These are phyloP conservation scores for Phlyctochytrium bullatum DNA, from an alignment of 192 early-diverging fungal species.

Conservation along the genomic window DNA sequence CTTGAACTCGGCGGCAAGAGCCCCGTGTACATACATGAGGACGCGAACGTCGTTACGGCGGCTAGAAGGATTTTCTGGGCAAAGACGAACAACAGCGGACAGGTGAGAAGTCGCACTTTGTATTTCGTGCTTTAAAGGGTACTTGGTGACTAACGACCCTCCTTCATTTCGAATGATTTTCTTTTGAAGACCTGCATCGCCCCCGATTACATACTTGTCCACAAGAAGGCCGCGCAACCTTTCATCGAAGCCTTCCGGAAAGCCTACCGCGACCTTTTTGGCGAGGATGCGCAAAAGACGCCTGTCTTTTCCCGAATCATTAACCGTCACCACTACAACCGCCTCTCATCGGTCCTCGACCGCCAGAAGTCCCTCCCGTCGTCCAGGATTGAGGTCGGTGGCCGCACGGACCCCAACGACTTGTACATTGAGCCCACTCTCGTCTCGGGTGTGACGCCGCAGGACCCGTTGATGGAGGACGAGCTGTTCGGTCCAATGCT, in stretches of 20 bases:
- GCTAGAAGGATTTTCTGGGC: constrained; percentile 76
- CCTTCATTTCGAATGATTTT: too few species aligned
- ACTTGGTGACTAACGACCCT: too few species aligned
- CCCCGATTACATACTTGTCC: constrained; percentile 80
- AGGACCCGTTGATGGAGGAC: constrained; percentile 63
- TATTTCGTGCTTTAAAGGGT: constrained; percentile 1
- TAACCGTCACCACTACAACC: constrained; percentile 65
- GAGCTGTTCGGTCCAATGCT: constrained; percentile 94
- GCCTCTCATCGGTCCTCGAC: constrained; percentile 57
- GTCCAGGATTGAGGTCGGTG: constrained; percentile 53
- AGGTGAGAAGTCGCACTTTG: constrained; percentile 45
- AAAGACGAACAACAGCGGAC: constrained; percentile 85
- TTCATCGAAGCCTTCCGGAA: constrained; percentile 57
- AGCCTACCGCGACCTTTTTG: constrained; percentile 27
- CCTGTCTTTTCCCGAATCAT: constrained; percentile 70
- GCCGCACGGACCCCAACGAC: constrained; percentile 50
- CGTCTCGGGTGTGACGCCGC: constrained; percentile 63
- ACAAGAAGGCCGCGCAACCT: constrained; percentile 50
- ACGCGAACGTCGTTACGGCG: constrained; percentile 54
- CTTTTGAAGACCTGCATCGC: constrained; percentile 68
- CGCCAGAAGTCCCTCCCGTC: constrained; percentile 31
- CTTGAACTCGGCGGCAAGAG: constrained; percentile 95
- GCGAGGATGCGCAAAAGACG: constrained; percentile 43
- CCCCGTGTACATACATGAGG: constrained; percentile 55
- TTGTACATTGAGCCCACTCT: constrained; percentile 81